Conservation (phyloP, 2,329 filamentous ascomycete species). For the Colletotrichum sp. region DNA sequence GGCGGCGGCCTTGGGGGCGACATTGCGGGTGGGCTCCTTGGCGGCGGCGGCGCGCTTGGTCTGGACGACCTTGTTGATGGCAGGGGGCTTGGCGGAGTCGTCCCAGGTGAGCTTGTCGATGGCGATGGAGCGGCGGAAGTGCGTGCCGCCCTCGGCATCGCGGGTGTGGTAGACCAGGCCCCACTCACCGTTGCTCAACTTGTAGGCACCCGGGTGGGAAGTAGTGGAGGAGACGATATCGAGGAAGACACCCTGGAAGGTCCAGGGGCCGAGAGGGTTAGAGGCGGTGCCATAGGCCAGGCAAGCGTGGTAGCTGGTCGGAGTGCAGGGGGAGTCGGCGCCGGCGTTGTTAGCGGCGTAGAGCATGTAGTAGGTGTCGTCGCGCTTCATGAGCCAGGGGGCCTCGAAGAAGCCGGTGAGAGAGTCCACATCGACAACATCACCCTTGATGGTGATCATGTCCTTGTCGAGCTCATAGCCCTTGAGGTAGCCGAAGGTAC, state of each 20-base stretch:
- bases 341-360: conserved; percentile 44
- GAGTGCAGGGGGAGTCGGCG: conserved; percentile 38
- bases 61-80: conserved; percentile 33
- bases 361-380: conserved; percentile 41
- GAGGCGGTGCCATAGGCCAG: conserved; percentile 40
- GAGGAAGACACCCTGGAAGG: conserved; percentile 35
- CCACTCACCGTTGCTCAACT: conserved; percentile 29
- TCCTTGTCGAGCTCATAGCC: conserved; percentile 38
- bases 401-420: conserved; percentile 42
- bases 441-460: conserved; percentile 38
- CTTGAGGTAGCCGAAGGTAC: conserved; percentile 39
- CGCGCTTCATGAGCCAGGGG: conserved; percentile 41
- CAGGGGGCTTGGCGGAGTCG: conserved; percentile 29
- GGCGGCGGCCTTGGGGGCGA: conserved; percentile 31
- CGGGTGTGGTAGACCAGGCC: conserved; percentile 41
- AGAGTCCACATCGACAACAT: conserved; percentile 25
- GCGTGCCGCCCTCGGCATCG: conserved; percentile 35
- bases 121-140: conserved; percentile 40
- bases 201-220: conserved; percentile 38
- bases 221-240: conserved; percentile 42
- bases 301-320: conserved; percentile 42
- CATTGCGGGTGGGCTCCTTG: conserved; percentile 34
- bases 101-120: conserved; percentile 38
- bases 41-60: conserved; percentile 29
- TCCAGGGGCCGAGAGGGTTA: conserved; percentile 39